phyloP scores from a whole-genome alignment of 1,139 yeast genomes.

The Debaryomyces singareniensis region DNA sequence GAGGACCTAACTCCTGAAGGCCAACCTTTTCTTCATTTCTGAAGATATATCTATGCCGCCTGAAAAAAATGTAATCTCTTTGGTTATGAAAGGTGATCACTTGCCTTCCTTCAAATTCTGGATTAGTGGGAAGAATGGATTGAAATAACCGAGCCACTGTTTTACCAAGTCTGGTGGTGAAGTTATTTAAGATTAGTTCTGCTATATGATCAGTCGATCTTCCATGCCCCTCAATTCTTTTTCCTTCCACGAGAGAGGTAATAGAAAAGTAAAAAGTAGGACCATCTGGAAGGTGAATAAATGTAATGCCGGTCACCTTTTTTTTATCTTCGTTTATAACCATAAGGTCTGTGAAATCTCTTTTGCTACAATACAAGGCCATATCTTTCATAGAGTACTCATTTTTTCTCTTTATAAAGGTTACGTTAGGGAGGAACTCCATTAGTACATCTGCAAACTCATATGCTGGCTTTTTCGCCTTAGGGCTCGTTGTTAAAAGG shows the following conservation, averaged over 20 bases:
- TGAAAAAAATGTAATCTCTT: conserved; percentile 88
- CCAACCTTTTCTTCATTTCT: conserved; percentile 89
- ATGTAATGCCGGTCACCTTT: conserved; percentile 82
- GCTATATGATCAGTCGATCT: conserved; percentile 86
- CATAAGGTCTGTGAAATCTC: conserved; percentile 82
- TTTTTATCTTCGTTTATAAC: conserved; percentile 93
- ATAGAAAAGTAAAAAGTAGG: conserved; percentile 90
- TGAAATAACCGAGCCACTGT: conserved; percentile 91
- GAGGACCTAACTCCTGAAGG: conserved; percentile 93
- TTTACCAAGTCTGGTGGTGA: conserved; percentile 85
- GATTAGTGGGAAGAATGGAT: conserved; percentile 83
- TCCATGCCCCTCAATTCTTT: conserved; percentile 81
- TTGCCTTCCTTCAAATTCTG: conserved; percentile 92
- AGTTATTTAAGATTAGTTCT: conserved; percentile 85
- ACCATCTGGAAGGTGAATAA: conserved; percentile 89
- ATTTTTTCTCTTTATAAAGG: conserved; percentile 80
- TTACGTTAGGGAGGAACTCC: conserved; percentile 79
- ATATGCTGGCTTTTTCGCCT: conserved; percentile 82
- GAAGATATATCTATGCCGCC: conserved; percentile 90
- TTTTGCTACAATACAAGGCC: conserved; percentile 70
- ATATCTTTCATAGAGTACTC: conserved; percentile 83
- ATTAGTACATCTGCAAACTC: conserved; percentile 83
- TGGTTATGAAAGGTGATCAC: conserved; percentile 94
- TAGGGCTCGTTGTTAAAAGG: conserved; percentile 78
- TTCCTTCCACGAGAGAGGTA: conserved; percentile 72